Base-by-base conservation (phyloP, 768 basidiomycete species). In the Tylopilus cervinicoccineus region DNA sequence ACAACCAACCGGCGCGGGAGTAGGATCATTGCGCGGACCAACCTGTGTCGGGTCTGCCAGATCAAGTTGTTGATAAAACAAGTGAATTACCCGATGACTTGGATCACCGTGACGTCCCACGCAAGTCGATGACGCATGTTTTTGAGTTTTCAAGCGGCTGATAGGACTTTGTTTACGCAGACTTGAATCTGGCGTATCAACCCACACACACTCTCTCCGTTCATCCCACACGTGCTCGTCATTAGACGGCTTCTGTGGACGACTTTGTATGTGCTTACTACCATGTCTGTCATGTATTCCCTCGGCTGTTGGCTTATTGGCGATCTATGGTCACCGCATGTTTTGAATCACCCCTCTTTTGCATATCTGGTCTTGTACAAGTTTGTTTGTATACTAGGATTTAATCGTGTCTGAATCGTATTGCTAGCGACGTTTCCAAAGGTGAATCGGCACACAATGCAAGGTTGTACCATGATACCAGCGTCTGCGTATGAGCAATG, bases 1-100 rank as follows among this genome's bases (percentile, higher is more conserved):
- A 64, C 58, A 29, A 44, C 45, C 16, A 22, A 36, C n/a, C 45
- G 47, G 9, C 52, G 51, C 6, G 54, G 38, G 3, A 51, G 27
- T 27, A 56, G 53, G 54, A 51, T 66, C 17, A 47, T 62, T 5
- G 51, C 60, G 2, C 43, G 64, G 41, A 62, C 60, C 42, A 51
- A 55, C 17, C 2, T 65, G 4, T 65, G 64, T 34, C 62, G 64
- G 1, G 45, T 62, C 14, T 65, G 64, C 19, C 64, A 65, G 48
- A 66, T 65, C 58, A 66, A 66, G 47, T 8, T 61, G 38, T 50
- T 66, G 55, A 57, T 65, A 27, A 60, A 53, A 14, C 27, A 62
- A n/a, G 54, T 55, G 19, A 13, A 51, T 8, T 40, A 55, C 9
- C 64, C 62, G 0, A 55, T 60, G 0, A 37, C 16, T 20, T 65